Evolutionary conservation across 2,329 filamentous ascomycete species (phyloP), one percentile per base, ranked within the genome.

Genomic region (Trichoderma citrinoviride): DNA sequence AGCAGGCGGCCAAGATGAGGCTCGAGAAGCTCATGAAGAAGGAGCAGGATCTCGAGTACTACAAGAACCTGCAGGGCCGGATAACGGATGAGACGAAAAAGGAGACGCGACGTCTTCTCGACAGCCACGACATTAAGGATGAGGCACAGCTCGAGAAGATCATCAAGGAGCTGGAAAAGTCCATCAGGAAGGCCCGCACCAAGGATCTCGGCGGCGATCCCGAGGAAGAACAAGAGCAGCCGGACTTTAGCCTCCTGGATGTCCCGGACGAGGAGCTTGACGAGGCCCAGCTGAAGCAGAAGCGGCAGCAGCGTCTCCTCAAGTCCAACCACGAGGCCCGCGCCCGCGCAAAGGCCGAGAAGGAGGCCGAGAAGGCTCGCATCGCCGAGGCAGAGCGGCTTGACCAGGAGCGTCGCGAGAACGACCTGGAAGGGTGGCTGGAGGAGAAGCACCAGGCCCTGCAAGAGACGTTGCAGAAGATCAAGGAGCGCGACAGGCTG

Each of bases 1-100:
- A 97, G 72, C 95, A 99, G 77, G 95, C 95, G 0, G 94, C 94
- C 10, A 98, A 97, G 77, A 97, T 97, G 92, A 89, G 95, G 7
- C 81, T 99, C 0, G 95, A 99, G 69, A 96, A 96, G 72, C 82
- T 99, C 53, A 92, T 98, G 75, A 91, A 91, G 73, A 99, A 99
- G 77, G 95, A 99, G 78, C 88, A 96, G 74, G 93, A 98, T 74
- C 80, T 98, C 1, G 93, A 96, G 70, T 97, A 97, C 77, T 97
- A 93, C 81, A 93, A 92, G 74, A 87, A 92, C 66, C 80, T 99
- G 4, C 92, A 96, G 73, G 77, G 81, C 40, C 87, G 87, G 68
- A 81, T 97, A 10, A 84, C 83, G 1, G 87, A 89, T 25, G 86
- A 91, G 70, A 93, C 89, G 50, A 99, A 98, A 79, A 98, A 98